Conservation (phyloP, 116 monocot genomes). For the Papilionanthe hybrid region DNA sequence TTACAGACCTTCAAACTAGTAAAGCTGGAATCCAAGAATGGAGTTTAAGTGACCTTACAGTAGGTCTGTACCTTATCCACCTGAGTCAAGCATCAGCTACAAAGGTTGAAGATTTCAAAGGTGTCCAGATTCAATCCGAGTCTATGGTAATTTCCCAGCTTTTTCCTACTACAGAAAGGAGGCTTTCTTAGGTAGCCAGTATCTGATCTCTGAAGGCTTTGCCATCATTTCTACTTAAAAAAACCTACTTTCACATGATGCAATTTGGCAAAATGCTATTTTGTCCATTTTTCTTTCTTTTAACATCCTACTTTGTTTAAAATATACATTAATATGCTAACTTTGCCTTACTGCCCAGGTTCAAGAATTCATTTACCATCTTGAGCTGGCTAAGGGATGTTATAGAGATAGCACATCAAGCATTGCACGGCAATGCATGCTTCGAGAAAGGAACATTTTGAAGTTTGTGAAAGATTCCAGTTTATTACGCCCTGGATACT, state of each 20-base stretch:
- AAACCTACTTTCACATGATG: not conserved
- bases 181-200: not conserved
- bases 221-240: not conserved
- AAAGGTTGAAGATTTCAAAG: slow-evolving; percentile 58
- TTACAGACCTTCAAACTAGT: slow-evolving; percentile 63
- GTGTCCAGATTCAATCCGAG: slow-evolving; percentile 68
- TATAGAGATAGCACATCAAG: slow-evolving; percentile 65
- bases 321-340: not conserved
- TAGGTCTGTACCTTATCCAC: slow-evolving; percentile 87
- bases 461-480: slow-evolving; percentile 94
- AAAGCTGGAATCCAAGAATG: slow-evolving; percentile 78
- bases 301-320: not conserved
- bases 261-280: not conserved
- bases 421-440: slow-evolving; percentile 81
- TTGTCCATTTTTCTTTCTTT: not conserved
- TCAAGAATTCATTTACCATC: slow-evolving; percentile 80
- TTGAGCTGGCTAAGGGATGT: slow-evolving; percentile 87
- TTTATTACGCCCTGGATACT: slow-evolving; percentile 91
- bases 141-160: slow-evolving; percentile 38
- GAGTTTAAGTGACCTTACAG: slow-evolving; percentile 87
- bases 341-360: slow-evolving; percentile 39
- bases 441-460: slow-evolving; percentile 80
- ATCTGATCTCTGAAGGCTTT: not conserved
- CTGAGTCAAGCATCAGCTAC: slow-evolving; percentile 66
- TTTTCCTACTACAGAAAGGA: slow-evolving; percentile 1